phyloP scores from a whole-genome alignment of 1,139 yeast species.

The Hanseniaspora gamundiae region DNA sequence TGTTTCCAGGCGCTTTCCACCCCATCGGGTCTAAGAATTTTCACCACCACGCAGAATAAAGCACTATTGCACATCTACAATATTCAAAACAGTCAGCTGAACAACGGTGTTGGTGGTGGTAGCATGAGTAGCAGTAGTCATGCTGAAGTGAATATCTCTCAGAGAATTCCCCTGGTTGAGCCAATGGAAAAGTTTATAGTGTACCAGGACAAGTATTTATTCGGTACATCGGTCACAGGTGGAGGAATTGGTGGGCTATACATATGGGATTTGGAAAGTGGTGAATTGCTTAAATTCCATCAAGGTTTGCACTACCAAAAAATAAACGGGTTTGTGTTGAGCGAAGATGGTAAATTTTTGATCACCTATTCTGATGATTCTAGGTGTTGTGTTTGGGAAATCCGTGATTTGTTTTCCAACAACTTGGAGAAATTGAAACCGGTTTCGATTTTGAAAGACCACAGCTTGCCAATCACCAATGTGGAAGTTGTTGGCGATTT shows the following conservation, averaged over 20 bases:
- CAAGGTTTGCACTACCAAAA: slow-evolving; percentile 65
- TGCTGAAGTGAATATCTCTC: slow-evolving; percentile 55
- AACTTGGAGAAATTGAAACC: slow-evolving; percentile 31
- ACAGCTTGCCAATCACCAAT: slow-evolving; percentile 64
- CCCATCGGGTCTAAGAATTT: background rate
- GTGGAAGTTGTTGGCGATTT: slow-evolving; percentile 26
- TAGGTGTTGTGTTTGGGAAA: slow-evolving; percentile 64
- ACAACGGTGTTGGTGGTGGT: background rate
- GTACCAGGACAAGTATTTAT: slow-evolving; percentile 36
- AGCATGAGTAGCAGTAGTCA: slow-evolving; percentile 1
- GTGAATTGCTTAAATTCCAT: slow-evolving; percentile 56
- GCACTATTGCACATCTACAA: slow-evolving; percentile 6
- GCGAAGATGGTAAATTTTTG: slow-evolving; percentile 55
- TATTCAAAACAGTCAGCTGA: background rate
- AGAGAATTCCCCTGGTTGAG: slow-evolving; percentile 79
- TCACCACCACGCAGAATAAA: slow-evolving; percentile 6
- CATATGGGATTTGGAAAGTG: slow-evolving; percentile 80
- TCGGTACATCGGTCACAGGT: slow-evolving; percentile 39
- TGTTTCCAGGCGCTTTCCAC: slow-evolving; percentile 1
- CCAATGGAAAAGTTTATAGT: slow-evolving; percentile 44
- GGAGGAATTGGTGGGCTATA: slow-evolving; percentile 47
- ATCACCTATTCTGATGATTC: slow-evolving; percentile 77
- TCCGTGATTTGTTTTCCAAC: slow-evolving; percentile 42
- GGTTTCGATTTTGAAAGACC: slow-evolving; percentile 48
- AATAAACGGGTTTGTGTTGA: slow-evolving; percentile 45